Conservation (phyloP, 2,329 filamentous ascomycete genomes). For the Stagonosporopsis rhizophila region DNA sequence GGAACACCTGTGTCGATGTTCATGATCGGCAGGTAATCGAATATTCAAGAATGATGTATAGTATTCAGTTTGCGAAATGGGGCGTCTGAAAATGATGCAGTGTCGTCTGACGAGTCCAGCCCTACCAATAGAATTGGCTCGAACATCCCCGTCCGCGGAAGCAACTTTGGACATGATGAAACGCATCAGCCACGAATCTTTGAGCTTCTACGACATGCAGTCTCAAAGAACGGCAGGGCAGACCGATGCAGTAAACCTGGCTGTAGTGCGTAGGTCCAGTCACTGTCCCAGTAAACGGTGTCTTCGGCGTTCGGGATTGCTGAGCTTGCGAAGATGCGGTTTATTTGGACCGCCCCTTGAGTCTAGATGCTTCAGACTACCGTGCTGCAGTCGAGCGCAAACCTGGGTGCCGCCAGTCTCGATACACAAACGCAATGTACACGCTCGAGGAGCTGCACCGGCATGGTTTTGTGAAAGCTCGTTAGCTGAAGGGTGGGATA, state of each 20-base stretch:
- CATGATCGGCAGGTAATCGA: neutral
- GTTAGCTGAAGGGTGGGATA: constrained; percentile 8
- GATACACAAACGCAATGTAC: constrained; percentile 1
- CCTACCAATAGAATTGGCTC: neutral
- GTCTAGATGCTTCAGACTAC: constrained; percentile 12
- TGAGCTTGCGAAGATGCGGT: constrained; percentile 1
- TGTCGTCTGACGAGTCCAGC: constrained; percentile 12
- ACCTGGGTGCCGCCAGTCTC: constrained; percentile 8
- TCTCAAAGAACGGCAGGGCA: constrained; percentile 1
- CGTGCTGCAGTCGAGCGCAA: neutral
- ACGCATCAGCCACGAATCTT: neutral
- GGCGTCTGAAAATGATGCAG: neutral
- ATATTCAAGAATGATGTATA: neutral
- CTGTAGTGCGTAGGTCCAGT: neutral
- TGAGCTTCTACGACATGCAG: constrained; percentile 7
- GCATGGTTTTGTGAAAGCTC: constrained; percentile 1
- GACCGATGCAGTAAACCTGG: constrained; percentile 1
- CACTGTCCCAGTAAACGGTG: neutral
- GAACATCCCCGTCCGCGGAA: constrained; percentile 3
- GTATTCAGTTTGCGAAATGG: neutral
- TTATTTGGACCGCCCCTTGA: neutral
- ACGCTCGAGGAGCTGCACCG: neutral
- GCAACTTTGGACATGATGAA: constrained; percentile 6
- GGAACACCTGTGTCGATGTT: too few species aligned
- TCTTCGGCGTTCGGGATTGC: neutral